Percentiles rank a stretch among this genome's conserved stretches.
Conservation (phyloP, 163 green algal species). For the Chloromonas sp. region DNA sequence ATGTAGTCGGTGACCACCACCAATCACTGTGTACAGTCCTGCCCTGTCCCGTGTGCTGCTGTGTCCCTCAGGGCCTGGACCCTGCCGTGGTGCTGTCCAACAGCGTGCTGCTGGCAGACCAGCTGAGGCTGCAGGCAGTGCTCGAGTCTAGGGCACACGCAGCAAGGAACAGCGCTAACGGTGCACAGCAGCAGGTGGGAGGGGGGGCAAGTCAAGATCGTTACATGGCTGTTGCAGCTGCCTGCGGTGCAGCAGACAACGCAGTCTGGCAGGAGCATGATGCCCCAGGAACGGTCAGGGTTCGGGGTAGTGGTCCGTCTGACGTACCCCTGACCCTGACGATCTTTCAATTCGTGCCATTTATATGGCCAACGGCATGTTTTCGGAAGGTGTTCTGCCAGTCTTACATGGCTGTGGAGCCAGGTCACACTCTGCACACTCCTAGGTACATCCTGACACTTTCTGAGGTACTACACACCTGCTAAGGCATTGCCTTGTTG, state of each 20-base stretch:
- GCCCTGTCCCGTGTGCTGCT: no score
- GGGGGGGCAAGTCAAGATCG: neutral
- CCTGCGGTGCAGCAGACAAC: neutral
- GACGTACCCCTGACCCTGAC: neutral
- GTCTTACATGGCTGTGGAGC: no score
- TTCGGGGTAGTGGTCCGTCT: neutral
- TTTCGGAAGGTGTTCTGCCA: no score
- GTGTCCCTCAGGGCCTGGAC: conserved; percentile 29
- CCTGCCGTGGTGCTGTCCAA: conserved; percentile 45
- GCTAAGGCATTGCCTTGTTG: no score
- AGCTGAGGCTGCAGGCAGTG: conserved; percentile 19
- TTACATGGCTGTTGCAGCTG: neutral
- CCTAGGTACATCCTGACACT: no score
- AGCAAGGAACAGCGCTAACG: no score
- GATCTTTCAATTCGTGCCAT: no score
- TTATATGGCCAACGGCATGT: no score
- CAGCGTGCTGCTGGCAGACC: conserved; percentile 34
- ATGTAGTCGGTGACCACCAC: no score
- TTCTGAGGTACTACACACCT: no score
- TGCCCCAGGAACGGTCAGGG: neutral
- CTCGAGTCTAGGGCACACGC: conserved; percentile 12
- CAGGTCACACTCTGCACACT: no score
- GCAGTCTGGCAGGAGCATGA: neutral
- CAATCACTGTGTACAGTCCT: no score
- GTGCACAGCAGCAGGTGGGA: neutral